Evolutionary conservation across 495 filamentous ascomycete genomes (phyloP).

Genomic region (Daldinia vernicosa): DNA sequence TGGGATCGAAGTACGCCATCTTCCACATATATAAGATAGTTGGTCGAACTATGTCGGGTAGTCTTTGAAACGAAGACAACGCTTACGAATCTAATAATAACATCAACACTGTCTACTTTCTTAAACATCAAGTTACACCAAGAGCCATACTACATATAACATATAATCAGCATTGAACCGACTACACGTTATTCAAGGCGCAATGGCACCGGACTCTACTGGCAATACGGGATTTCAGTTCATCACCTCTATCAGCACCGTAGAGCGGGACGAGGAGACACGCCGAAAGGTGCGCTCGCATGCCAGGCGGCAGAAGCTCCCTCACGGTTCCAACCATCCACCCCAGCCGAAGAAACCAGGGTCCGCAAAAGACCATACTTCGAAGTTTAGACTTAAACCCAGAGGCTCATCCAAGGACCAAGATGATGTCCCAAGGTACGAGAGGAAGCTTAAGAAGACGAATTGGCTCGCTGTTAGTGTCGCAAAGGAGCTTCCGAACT

Average conservation of each 20-base stretch:
- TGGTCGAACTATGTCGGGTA: neutral
- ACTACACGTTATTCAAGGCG: neutral
- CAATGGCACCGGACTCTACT: conserved; percentile 17
- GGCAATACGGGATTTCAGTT: conserved; percentile 42
- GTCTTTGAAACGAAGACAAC: conserved; percentile 10
- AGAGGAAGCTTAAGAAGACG: conserved; percentile 36
- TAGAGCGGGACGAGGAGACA: conserved; percentile 47
- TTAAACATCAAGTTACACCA: neutral
- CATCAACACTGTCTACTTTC: neutral
- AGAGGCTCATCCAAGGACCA: conserved; percentile 7
- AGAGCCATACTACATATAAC: neutral
- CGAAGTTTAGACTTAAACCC: conserved; percentile 46
- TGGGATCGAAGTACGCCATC: conserved; percentile 12
- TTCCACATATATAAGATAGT: conserved; percentile 10
- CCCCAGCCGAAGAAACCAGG: conserved; percentile 37
- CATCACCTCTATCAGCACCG: conserved; percentile 48
- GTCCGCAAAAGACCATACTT: conserved; percentile 45
- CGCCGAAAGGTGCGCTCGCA: conserved; percentile 46
- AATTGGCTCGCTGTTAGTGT: conserved; percentile 44
- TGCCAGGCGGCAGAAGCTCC: conserved; percentile 45
- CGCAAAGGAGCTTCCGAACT: conserved; percentile 43
- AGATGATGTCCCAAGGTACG: conserved; percentile 6
- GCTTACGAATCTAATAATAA: conserved; percentile 25
- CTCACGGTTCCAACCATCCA: conserved; percentile 35
- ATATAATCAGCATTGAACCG: neutral